Evolutionary conservation across 805 yeast genomes (phyloP).

Genomic region (Yarrowia deformans): DNA sequence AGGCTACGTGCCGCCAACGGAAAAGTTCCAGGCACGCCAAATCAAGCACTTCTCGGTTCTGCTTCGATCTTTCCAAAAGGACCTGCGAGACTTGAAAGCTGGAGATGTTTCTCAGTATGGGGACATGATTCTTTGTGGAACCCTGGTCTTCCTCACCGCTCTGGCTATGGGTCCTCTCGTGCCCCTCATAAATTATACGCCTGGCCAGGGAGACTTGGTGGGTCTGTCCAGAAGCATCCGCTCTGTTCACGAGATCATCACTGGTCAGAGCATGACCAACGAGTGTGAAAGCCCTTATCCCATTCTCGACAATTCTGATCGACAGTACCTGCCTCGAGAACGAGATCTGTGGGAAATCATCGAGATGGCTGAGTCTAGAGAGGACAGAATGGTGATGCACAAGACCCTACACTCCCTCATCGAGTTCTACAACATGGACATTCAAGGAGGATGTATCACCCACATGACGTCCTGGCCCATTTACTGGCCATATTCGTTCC

Average conservation of each 20-base stretch:
- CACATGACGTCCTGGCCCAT: conserved; percentile 21
- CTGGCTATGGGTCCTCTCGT: conserved; percentile 12
- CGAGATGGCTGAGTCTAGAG: not conserved
- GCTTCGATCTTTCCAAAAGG: not conserved
- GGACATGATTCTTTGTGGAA: not conserved
- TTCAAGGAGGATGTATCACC: conserved; percentile 7
- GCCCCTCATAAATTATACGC: not conserved
- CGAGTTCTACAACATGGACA: conserved; percentile 31
- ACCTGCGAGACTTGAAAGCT: not conserved
- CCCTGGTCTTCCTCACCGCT: not conserved
- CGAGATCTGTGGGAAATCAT: not conserved
- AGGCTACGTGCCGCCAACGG: conserved; percentile 13
- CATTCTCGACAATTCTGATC: not conserved
- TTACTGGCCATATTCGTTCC: not conserved
- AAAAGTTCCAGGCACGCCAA: not conserved
- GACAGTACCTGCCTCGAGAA: conserved; percentile 5
- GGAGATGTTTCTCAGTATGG: not conserved
- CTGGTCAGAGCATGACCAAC: not conserved
- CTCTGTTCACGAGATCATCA: not conserved
- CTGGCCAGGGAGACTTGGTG: conserved; percentile 16
- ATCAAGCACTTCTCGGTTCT: not conserved
- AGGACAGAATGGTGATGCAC: not conserved
- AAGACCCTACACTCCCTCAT: not conserved
- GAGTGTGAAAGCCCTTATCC: not conserved
- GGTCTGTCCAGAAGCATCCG: not conserved